Conservation (phyloP, 495 filamentous ascomycete genomes). For the Aspergillus campestris region DNA sequence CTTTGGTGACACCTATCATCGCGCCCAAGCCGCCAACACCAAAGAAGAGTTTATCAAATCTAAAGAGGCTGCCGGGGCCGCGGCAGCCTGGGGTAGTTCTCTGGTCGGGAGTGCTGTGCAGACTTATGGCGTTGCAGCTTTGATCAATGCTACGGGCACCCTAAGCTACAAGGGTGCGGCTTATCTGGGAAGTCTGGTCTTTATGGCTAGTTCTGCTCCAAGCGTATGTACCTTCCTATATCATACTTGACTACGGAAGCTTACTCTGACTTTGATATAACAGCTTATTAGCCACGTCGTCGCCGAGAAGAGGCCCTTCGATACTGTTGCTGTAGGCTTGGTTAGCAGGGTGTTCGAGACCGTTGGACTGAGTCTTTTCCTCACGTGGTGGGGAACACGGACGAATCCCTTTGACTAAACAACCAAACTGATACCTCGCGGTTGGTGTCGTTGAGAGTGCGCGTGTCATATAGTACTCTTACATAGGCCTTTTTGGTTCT, state of each 20-base stretch:
- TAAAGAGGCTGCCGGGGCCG: slow-evolving; percentile 82
- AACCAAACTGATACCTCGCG: neutral
- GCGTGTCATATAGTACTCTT: too few species aligned
- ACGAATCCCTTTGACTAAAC: slow-evolving; percentile 70
- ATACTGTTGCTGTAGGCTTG: slow-evolving; percentile 78
- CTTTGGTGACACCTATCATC: slow-evolving; percentile 93
- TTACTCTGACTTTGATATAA: neutral
- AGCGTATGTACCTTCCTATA: slow-evolving; percentile 51
- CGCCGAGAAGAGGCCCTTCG: slow-evolving; percentile 82
- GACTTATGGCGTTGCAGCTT: slow-evolving; percentile 87
- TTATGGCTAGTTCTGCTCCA: slow-evolving; percentile 83
- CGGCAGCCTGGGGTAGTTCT: slow-evolving; percentile 82
- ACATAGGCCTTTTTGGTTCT: too few species aligned
- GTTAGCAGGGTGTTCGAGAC: slow-evolving; percentile 85
- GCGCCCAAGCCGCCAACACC: slow-evolving; percentile 80
- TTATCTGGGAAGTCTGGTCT: slow-evolving; percentile 84
- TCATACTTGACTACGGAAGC: neutral
- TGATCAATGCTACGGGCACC: slow-evolving; percentile 92
- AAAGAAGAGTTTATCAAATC: slow-evolving; percentile 96
- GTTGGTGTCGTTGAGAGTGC: too few species aligned
- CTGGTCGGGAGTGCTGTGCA: slow-evolving; percentile 82
- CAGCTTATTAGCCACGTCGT: slow-evolving; percentile 81
- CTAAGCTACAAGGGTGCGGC: slow-evolving; percentile 94
- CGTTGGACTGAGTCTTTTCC: slow-evolving; percentile 79
- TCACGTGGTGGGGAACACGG: slow-evolving; percentile 95